Evolutionary conservation across 1,284 basidiomycete species (phyloP).

Genomic region (Marasmius tenuissimus): DNA sequence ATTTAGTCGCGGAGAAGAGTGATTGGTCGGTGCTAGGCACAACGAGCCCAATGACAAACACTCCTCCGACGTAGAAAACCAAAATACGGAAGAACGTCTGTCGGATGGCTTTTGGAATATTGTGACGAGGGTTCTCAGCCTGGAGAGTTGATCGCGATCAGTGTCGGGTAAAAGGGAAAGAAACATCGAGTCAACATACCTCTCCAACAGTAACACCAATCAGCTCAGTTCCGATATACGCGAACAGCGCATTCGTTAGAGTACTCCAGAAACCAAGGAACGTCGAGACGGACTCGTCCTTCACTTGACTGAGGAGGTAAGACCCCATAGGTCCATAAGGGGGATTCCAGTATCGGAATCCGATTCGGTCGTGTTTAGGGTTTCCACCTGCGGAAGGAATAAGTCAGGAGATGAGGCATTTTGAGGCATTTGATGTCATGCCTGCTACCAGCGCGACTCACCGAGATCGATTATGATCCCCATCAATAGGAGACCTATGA

Average conservation of each 20-base stretch:
- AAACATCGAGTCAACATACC: constrained; percentile 16
- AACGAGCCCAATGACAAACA: constrained; percentile 68
- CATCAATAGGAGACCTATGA: constrained; percentile 63
- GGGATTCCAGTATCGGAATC: constrained; percentile 62
- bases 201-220: constrained; percentile 53
- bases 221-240: constrained; percentile 49
- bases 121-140: constrained; percentile 46
- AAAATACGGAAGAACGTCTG: constrained; percentile 49
- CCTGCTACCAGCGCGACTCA: constrained; percentile 8
- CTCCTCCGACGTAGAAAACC: constrained; percentile 71
- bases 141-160: constrained; percentile 16
- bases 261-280: constrained; percentile 67
- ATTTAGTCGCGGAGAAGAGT: constrained; percentile 60
- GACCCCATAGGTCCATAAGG: constrained; percentile 48
- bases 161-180: neutral
- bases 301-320: constrained; percentile 44
- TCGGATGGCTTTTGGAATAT: constrained; percentile 46
- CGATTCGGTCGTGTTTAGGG: constrained; percentile 61
- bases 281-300: constrained; percentile 44
- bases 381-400: constrained; percentile 48
- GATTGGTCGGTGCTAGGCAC: constrained; percentile 46
- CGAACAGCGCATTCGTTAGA: constrained; percentile 45
- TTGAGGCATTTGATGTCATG: too few relatives aligned
- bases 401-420: neutral
- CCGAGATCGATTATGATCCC: constrained; percentile 55